These are phyloP conservation scores for Esteya vermicola DNA, from an alignment of 2,329 filamentous ascomycete genomes.

Conservation along the genomic window DNA sequence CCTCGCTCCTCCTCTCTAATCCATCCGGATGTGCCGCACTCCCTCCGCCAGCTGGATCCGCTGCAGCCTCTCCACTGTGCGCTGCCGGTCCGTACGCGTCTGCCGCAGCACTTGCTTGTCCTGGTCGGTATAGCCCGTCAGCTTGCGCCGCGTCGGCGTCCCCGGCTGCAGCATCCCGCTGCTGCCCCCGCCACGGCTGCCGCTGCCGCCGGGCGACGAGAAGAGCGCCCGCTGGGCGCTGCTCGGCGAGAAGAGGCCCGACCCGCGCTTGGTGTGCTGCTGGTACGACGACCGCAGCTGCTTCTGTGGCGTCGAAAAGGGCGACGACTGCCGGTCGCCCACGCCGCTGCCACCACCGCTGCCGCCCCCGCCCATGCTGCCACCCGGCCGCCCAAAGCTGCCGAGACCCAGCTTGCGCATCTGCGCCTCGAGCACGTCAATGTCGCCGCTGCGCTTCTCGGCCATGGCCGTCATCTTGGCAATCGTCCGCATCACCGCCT, in stretches of 20 bases:
- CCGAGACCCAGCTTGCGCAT: constrained; percentile 56
- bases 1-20: constrained; percentile 3
- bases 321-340: constrained; percentile 12
- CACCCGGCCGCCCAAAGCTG: no score
- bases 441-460: constrained; percentile 78
- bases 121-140: constrained; percentile 43
- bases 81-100: constrained; percentile 28
- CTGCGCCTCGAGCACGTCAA: constrained; percentile 80
- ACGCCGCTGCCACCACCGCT: constrained; percentile 18
- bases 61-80: constrained; percentile 11
- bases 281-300: constrained; percentile 10
- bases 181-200: no score
- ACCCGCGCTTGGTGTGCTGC: constrained; percentile 19
- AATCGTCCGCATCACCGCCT: constrained; percentile 84
- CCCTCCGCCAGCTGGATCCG: constrained; percentile 28
- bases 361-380: constrained; percentile 25
- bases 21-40: constrained; percentile 11
- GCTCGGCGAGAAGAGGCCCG: constrained; percentile 17
- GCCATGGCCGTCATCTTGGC: constrained; percentile 85
- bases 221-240: constrained; percentile 21
- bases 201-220: constrained; percentile 12
- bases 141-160: constrained; percentile 43
- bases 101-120: constrained; percentile 44
- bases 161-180: no score
- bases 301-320: constrained; percentile 27